phyloP scores from a whole-genome alignment of 2,329 filamentous ascomycete genomes.

The Raffaelea ambrosiae region DNA sequence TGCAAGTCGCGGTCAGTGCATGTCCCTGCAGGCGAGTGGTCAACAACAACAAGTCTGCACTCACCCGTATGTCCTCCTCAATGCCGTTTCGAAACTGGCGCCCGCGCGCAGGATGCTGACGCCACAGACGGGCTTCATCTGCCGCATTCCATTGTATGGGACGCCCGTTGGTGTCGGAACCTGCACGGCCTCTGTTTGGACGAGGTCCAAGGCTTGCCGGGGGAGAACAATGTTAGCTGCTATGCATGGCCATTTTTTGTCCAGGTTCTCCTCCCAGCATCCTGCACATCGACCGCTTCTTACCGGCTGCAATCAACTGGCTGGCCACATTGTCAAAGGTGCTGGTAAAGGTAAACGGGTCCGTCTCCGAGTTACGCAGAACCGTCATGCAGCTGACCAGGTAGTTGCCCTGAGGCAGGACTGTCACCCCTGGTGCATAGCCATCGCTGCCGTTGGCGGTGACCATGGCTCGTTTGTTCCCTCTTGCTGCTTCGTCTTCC shows the following conservation, averaged over 20 bases:
- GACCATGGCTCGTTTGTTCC: too few relatives aligned
- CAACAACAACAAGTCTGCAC: too few relatives aligned
- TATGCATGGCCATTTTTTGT: too few relatives aligned
- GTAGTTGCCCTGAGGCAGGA: conserved; percentile 2
- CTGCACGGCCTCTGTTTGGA: neutral
- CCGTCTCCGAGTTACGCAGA: neutral
- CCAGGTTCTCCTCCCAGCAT: too few relatives aligned
- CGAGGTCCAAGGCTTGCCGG: conserved; percentile 1
- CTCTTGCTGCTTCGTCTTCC: too few relatives aligned
- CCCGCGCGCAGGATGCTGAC: conserved; percentile 6
- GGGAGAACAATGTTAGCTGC: neutral
- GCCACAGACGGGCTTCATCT: conserved; percentile 1
- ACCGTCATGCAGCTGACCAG: conserved; percentile 4
- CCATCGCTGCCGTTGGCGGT: neutral
- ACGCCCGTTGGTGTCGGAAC: neutral
- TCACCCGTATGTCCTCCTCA: neutral
- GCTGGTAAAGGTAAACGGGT: neutral
- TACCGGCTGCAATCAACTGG: conserved; percentile 1
- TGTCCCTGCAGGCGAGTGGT: too few relatives aligned
- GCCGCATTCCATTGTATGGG: neutral
- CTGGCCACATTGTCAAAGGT: conserved; percentile 3
- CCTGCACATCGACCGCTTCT: too few relatives aligned
- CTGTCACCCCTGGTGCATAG: neutral
- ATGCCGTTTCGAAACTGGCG: conserved; percentile 1
- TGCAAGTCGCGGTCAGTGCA: too few relatives aligned